These are phyloP conservation scores for Colletotrichum echinochloae DNA, from an alignment of 2,329 filamentous ascomycete species.

Conservation along the genomic window DNA sequence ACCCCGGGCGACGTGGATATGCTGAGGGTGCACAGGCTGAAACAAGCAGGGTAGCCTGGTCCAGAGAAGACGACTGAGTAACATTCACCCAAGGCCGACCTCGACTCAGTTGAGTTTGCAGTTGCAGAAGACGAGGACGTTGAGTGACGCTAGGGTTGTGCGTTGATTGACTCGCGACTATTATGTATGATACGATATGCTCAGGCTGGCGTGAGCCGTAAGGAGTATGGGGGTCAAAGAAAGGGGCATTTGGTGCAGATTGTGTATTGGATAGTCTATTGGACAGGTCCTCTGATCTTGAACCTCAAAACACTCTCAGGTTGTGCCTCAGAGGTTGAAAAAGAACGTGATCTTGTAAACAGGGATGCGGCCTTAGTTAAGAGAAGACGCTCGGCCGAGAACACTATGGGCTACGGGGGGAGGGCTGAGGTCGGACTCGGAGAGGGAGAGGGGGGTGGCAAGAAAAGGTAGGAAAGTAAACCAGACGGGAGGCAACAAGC, in stretches of 20 bases:
- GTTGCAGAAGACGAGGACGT: constrained; percentile 1
- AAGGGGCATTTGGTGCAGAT: not conserved
- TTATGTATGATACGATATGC: not conserved
- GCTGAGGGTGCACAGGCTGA: constrained; percentile 7
- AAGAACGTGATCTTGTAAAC: constrained; percentile 32
- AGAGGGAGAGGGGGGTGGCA: too few relatives aligned
- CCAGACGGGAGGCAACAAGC: not conserved
- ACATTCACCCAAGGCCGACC: not conserved
- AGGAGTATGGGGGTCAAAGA: not conserved
- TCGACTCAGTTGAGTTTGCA: not conserved
- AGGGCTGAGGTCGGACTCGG: not conserved
- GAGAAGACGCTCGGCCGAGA: constrained; percentile 16
- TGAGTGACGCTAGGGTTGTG: not conserved
- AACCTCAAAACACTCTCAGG: not conserved
- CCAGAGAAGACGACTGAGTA: not conserved
- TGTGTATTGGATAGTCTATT: constrained; percentile 3
- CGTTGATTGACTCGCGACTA: constrained; percentile 4
- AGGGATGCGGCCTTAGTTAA: constrained; percentile 24
- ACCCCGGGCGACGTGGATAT: not conserved
- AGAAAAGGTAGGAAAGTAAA: not conserved
- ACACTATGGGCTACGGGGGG: not conserved
- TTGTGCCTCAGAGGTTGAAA: constrained; percentile 1
- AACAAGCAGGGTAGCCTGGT: constrained; percentile 7
- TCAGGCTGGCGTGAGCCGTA: not conserved
- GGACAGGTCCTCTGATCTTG: constrained; percentile 1